A percentile compares a stretch with the other conserved stretches of the same genome.
These are phyloP conservation scores for Phytophthora macrochlamydospora DNA, from an alignment of 352 stramenopile species.

Conservation along the genomic window DNA sequence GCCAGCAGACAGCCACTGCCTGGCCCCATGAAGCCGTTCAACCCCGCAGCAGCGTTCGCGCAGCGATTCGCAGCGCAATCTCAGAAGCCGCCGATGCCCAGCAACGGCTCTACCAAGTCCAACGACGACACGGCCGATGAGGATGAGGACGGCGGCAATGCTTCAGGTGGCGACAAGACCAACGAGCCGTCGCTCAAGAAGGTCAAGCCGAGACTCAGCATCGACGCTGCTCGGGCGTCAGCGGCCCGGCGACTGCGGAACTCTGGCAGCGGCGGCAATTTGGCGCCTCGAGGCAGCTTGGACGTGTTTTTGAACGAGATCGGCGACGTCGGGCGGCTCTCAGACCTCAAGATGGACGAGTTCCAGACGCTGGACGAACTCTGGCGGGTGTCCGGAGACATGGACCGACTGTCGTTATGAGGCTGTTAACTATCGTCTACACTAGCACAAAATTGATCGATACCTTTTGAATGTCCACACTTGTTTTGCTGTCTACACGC, in stretches of 20 bases:
- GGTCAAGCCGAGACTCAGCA: slow-evolving; percentile 73
- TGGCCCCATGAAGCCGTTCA: slow-evolving; percentile 42
- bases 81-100: slow-evolving; percentile 49
- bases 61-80: slow-evolving; percentile 46
- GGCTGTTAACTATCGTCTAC: slow-evolving; percentile 3
- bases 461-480: neutral
- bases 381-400: slow-evolving; percentile 86
- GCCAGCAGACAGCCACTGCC: slow-evolving; percentile 19
- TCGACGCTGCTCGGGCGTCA: slow-evolving; percentile 77
- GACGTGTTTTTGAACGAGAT: slow-evolving; percentile 86
- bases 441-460: slow-evolving; percentile 2
- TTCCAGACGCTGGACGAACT: slow-evolving; percentile 84
- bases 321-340: slow-evolving; percentile 77
- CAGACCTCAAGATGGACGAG: slow-evolving; percentile 87
- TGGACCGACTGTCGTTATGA: slow-evolving; percentile 85
- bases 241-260: slow-evolving; percentile 70
- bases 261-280: slow-evolving; percentile 52
- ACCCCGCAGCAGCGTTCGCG: slow-evolving; percentile 59
- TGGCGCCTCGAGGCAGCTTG: slow-evolving; percentile 62
- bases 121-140: slow-evolving; percentile 42
- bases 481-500: neutral
- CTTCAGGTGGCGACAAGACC: slow-evolving; percentile 27
- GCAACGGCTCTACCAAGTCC: slow-evolving; percentile 39
- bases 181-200: slow-evolving; percentile 77
- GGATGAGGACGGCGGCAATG: slow-evolving; percentile 50